Evolutionary conservation across 192 early-diverging fungal species (phyloP).

Genomic region (Mycoemilia scoparia): DNA sequence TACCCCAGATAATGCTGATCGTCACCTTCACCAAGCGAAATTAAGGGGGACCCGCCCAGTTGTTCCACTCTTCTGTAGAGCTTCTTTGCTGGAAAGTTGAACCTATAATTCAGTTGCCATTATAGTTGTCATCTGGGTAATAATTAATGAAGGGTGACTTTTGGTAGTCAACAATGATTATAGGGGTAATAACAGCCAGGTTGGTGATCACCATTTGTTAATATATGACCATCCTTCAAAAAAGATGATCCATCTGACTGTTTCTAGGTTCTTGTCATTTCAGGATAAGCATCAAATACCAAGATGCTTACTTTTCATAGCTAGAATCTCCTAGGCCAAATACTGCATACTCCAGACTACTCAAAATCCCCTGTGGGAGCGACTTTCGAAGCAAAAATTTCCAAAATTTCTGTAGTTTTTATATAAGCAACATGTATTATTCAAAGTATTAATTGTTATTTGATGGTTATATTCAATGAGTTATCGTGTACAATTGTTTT

Average conservation of each 20-base stretch:
- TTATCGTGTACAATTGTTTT: conserved; percentile 15
- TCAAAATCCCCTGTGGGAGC: conserved; percentile 43
- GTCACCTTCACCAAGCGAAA: conserved; percentile 69
- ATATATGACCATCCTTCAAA: no score
- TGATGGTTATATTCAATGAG: neutral
- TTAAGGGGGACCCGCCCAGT: conserved; percentile 57
- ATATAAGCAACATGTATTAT: no score
- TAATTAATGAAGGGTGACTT: neutral
- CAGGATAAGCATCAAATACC: conserved; percentile 21
- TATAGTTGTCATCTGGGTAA: neutral
- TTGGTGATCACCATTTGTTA: no score
- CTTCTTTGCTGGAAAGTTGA: conserved; percentile 88
- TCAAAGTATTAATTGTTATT: conserved; percentile 1
- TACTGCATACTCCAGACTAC: conserved; percentile 56
- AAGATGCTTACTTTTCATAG: conserved; percentile 66
- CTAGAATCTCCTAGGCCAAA: conserved; percentile 94
- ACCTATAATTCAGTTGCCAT: no score
- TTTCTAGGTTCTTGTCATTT: neutral
- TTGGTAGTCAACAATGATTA: no score
- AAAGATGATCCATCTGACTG: no score
- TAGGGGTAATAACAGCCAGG: neutral
- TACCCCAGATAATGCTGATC: conserved; percentile 95
- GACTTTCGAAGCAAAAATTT: conserved; percentile 71
- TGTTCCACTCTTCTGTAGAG: conserved; percentile 67
- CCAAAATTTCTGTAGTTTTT: conserved; percentile 54